Evolutionary conservation across 2,329 filamentous ascomycete species (phyloP).

Genomic region (Trematosphaeria pertusa): DNA sequence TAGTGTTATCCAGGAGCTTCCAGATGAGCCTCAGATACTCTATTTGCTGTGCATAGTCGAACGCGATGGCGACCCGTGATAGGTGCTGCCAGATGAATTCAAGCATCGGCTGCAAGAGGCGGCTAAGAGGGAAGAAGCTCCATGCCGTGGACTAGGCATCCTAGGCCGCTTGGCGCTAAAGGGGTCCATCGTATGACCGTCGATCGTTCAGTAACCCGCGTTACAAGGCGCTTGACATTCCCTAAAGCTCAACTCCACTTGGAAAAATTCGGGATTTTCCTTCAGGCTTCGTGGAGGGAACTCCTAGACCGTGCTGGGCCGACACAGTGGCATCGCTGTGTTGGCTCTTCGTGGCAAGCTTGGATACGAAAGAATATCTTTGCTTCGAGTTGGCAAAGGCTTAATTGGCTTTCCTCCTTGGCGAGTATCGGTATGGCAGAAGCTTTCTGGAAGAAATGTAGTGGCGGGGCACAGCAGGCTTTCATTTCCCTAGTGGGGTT

Average conservation of each 20-base stretch:
- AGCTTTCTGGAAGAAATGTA: constrained; percentile 8
- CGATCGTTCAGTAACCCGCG: no score
- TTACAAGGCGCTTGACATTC: no score
- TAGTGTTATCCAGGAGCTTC: constrained; percentile 1
- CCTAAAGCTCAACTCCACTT: no score
- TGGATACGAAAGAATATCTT: neutral
- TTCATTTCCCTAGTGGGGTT: neutral
- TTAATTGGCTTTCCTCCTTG: neutral
- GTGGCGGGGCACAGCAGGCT: neutral
- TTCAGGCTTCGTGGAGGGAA: neutral
- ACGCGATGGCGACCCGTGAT: constrained; percentile 3
- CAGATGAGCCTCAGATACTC: constrained; percentile 10
- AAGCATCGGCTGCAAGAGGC: constrained; percentile 13
- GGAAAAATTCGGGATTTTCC: neutral
- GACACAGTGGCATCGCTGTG: no score
- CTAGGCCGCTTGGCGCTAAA: constrained; percentile 4
- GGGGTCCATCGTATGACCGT: neutral
- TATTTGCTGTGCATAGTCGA: neutral
- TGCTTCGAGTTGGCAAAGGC: neutral
- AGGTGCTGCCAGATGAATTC: constrained; percentile 1
- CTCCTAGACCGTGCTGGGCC: no score
- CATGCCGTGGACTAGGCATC: constrained; percentile 16
- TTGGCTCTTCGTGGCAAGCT: no score
- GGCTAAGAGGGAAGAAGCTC: constrained; percentile 26
- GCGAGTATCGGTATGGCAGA: neutral